These are phyloP conservation scores for Talaromyces ruber DNA, from an alignment of 495 filamentous ascomycete genomes.

Conservation along the genomic window DNA sequence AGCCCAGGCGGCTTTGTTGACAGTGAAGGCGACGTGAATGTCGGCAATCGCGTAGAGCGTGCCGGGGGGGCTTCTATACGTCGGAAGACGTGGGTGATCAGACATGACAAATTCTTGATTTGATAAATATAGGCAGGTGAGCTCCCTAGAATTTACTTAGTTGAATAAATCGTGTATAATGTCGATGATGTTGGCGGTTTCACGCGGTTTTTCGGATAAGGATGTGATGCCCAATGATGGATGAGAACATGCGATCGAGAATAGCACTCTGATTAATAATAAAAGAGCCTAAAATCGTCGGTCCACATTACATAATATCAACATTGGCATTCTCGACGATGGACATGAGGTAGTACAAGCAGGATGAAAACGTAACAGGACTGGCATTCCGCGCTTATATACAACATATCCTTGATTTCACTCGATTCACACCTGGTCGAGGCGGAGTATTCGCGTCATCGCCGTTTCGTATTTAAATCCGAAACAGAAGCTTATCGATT, in stretches of 20 bases:
- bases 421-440: neutral
- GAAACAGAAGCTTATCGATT: neutral
- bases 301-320: neutral
- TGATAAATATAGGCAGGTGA: neutral
- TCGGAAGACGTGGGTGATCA: neutral
- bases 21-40: constrained; percentile 1
- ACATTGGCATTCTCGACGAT: neutral
- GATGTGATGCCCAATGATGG: neutral
- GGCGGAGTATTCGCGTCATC: too few relatives aligned
- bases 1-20: neutral
- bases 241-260: neutral
- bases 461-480: too few relatives aligned
- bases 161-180: neutral
- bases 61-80: neutral
- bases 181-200: neutral
- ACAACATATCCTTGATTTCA: neutral
- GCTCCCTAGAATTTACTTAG: neutral
- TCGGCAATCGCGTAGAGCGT: constrained; percentile 6
- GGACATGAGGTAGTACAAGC: neutral
- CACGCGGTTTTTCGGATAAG: neutral
- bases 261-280: neutral
- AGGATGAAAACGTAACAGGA: neutral
- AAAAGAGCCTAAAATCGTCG: neutral
- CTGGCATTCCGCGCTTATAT: neutral
- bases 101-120: neutral